Base-by-base conservation (phyloP, 2,329 filamentous ascomycete genomes). In the Pestalotiopsis fici region DNA sequence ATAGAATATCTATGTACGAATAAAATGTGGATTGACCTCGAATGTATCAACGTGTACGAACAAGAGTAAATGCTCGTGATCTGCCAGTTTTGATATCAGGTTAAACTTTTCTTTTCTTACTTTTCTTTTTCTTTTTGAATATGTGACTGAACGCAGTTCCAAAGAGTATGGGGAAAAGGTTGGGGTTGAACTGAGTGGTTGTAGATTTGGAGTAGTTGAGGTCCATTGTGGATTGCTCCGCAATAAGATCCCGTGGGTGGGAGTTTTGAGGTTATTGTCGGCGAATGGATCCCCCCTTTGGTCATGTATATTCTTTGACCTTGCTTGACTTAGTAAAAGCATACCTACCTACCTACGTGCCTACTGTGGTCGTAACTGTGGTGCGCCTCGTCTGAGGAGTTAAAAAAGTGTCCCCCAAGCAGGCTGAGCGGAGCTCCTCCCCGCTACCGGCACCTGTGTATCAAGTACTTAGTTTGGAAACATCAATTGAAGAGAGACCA, bases 391-490 rank as follows among this genome's bases (percentile, higher is more conserved):
- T 35, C 31, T 35, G 31, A 11, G 31, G 31, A 35, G 31, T 35
- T 35, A 11, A 6, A 11, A 6, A 35, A 35, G 31, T 35, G n/a
- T 35, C 31, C 31, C 31, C 31, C 31, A 37, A 37, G n/a, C 35
- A 18, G 13, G 13, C 43, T 50, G 43, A 50, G 43, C 43, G 43
- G 43, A 50, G 59, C 35, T 39, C 28, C 28, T 64, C 61, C 61
- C 61, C 61, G 61, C 61, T 35, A 64, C 28, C 61, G 21, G 28
- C 61, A 64, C 61, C 61, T 64, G 61, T 64, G 61, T 64, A 64
- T 64, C 61, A 64, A 54, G 15, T 21, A 23, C 28, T 35, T 13
- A 18, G 28, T 27, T 31, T 57, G 28, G 57, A 60, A 60, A 60
- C 57, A 37, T 37, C 23, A 15, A 27, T 15, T 57, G 55, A 31